phyloP scores from a whole-genome alignment of 2,329 filamentous ascomycete species.

The Parascedosporium putredinis region DNA sequence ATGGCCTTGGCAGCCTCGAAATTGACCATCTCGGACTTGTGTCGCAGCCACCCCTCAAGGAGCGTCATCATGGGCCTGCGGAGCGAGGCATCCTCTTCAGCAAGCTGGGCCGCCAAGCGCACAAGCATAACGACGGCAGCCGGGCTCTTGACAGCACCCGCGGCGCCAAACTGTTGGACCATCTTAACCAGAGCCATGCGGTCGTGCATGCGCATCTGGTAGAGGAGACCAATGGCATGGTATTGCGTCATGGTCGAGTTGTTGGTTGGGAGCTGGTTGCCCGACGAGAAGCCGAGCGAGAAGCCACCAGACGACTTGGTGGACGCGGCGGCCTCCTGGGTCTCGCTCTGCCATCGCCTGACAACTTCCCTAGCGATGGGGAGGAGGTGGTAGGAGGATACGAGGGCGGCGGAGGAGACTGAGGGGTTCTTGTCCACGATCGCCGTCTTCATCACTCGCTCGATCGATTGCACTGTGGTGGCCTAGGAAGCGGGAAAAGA shows the following conservation, averaged over 20 bases:
- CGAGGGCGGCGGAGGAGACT: conserved; percentile 87
- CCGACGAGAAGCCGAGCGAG: conserved; percentile 81
- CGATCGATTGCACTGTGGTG: conserved; percentile 92
- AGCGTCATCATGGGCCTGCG: conserved; percentile 95
- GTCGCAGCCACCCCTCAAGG: conserved; percentile 88
- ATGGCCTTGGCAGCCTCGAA: conserved; percentile 98
- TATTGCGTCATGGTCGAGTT: conserved; percentile 98
- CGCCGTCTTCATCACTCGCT: conserved; percentile 96
- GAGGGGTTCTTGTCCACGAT: conserved; percentile 99
- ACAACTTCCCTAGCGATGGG: conserved; percentile 94
- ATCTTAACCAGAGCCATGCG: conserved; percentile 99
- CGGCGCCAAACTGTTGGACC: conserved; percentile 96
- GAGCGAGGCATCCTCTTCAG: conserved; percentile 81
- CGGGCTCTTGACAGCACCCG: conserved; percentile 89
- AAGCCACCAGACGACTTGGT: conserved; percentile 84
- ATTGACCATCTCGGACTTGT: conserved; percentile 99
- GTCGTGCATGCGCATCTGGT: conserved; percentile 96
- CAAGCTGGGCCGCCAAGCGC: conserved; percentile 81
- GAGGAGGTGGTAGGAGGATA: conserved; percentile 95
- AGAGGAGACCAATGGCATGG: conserved; percentile 91
- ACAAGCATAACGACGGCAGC: conserved; percentile 89
- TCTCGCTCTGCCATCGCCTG: conserved; percentile 95
- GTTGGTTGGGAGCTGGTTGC: conserved; percentile 65
- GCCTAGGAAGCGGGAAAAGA: conserved; percentile 41
- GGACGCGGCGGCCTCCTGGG: conserved; percentile 87